A percentile compares a stretch with the other conserved stretches of the same genome.
Evolutionary conservation across 345 rosid species (phyloP).

Genomic region (Melaleuca quinquenervia): DNA sequence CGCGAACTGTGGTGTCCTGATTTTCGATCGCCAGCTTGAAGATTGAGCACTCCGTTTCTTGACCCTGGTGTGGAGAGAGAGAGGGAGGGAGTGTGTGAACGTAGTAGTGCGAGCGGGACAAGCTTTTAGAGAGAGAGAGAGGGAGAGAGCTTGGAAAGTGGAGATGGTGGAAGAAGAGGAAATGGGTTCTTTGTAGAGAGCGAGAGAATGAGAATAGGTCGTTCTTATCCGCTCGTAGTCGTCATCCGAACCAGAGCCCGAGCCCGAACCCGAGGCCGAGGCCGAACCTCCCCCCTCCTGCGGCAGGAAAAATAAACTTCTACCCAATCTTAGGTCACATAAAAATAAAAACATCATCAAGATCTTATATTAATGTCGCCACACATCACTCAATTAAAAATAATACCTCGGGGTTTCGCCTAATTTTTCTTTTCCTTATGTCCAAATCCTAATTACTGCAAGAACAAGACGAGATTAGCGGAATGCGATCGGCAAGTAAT

Average conservation of each 20-base stretch:
- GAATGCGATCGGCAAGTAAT: background rate
- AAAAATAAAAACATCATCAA: background rate
- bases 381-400: background rate
- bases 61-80: background rate
- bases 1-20: slow-evolving; percentile 62
- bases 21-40: slow-evolving; percentile 78
- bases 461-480: background rate
- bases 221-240: slow-evolving; percentile 48
- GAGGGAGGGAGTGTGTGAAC: slow-evolving; percentile 1
- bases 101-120: background rate
- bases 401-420: background rate
- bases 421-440: background rate
- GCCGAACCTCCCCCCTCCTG: background rate
- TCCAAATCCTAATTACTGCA: background rate
- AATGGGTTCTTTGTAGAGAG: background rate
- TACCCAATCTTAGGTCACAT: background rate
- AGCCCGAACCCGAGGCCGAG: background rate
- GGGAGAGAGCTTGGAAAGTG: background rate
- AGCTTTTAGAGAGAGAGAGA: slow-evolving; percentile 11
- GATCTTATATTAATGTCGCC: background rate
- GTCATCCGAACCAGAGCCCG: background rate
- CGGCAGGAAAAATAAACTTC: background rate
- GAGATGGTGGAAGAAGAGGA: background rate
- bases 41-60: background rate
- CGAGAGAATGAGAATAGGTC: slow-evolving; percentile 3